Evolutionary conservation across 106 monocot species (phyloP).

Genomic region (Gastrodia elata): DNA sequence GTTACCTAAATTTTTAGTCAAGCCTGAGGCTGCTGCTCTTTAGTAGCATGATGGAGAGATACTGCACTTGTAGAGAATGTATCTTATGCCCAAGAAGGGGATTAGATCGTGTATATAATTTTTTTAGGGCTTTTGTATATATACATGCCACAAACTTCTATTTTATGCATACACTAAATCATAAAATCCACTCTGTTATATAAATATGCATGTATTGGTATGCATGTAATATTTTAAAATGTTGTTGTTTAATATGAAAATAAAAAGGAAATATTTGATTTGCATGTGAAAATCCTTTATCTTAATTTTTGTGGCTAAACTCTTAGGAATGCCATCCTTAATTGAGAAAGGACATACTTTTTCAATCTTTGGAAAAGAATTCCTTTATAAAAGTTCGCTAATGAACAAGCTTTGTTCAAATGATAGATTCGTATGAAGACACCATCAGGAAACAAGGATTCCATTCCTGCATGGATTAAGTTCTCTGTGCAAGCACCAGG

Average conservation of each 20-base stretch:
- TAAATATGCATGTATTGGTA: background rate
- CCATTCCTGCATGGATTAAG: conserved; percentile 99
- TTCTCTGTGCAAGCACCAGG: conserved; percentile 90
- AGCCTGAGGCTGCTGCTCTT: background rate
- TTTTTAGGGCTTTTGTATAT: too few species aligned
- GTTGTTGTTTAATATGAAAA: too few species aligned
- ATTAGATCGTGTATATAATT: too few species aligned
- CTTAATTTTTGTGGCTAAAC: too few species aligned
- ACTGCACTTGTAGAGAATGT: background rate
- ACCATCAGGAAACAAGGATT: conserved; percentile 89
- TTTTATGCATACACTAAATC: too few species aligned
- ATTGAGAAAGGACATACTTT: background rate
- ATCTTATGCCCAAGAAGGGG: background rate
- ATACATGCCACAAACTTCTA: too few species aligned
- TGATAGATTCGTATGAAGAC: conserved; percentile 94
- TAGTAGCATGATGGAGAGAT: background rate
- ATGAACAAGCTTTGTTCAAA: background rate
- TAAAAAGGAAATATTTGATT: too few species aligned
- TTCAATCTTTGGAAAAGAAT: background rate
- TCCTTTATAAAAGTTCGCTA: background rate
- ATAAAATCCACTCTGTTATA: too few species aligned
- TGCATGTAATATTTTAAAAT: background rate
- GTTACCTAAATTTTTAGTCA: background rate
- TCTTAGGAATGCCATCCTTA: background rate
- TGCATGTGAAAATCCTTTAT: too few species aligned